Base-by-base conservation (phyloP, 768 basidiomycete genomes). In the Phylloporus rhodoxanthus region DNA sequence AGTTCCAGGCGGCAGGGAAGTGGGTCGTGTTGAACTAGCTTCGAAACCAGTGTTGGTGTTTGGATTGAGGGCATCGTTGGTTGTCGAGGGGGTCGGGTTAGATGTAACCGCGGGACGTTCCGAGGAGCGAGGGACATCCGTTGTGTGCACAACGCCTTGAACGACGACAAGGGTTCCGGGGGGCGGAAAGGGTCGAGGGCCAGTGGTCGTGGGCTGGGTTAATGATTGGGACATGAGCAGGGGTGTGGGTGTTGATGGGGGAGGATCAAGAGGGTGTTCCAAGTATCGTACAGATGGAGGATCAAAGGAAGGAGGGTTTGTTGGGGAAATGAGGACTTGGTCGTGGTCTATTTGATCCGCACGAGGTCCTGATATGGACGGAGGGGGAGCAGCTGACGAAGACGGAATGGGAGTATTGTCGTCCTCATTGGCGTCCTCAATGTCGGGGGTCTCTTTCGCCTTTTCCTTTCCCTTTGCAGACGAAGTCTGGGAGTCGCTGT, bases 131-230 rank as follows among this genome's bases (percentile, higher is more conserved):
- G 81, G 74, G 23, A 78, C 75, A 64, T 87, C 85, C 4, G 83
- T 82, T 1, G 86, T 87, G 54, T 88, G 85, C 1, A 88, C 86
- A 34, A 88, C 85, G 43, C 87, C 87, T 66, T 90, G 87, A 0
- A 90, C 87, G 30, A 90, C 85, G 21, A 90, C 87, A 3, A 90
- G 75, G 2, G 87, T 87, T 13, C 87, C 85, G 0, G 85, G 81
- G 0, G 85, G 81, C 30, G 85, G 84, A 61, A 86, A 86, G 47
- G 75, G 75, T 19, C 78, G 69, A n/a, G 52, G 56, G 34, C 17
- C 48, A 40, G 21, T 42, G 33, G 43, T 67, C 19, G 48, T 36
- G 11, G 56, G 58, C 25, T 64, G 59, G 28, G 63, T 43, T 30
- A 59, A 49, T 43, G 61, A 52, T 20, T 66, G 57, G 40, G 65